A percentile compares a stretch with the other conserved stretches of the same genome.
Conservation (phyloP, 495 filamentous ascomycete species). For the Penicillium mononematosum region DNA sequence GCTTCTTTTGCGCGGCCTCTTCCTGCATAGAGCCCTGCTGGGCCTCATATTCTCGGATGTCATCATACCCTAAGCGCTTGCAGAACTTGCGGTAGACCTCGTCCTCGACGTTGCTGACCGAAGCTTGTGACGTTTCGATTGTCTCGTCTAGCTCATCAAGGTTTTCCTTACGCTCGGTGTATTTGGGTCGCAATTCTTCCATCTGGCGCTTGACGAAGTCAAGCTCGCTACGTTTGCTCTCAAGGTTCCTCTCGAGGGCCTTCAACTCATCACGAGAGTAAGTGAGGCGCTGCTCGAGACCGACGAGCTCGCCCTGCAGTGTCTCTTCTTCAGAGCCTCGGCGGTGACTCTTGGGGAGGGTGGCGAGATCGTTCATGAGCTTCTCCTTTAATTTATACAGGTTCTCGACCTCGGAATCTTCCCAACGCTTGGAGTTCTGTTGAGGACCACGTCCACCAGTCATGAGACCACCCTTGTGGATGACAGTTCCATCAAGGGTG, state of each 20-base stretch:
- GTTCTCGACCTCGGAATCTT: conserved; percentile 83
- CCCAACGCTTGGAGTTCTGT: conserved; percentile 77
- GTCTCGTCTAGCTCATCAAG: conserved; percentile 64
- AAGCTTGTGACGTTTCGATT: conserved; percentile 67
- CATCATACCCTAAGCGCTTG: conserved; percentile 76
- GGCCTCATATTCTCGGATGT: conserved; percentile 89
- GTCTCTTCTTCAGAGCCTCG: conserved; percentile 73
- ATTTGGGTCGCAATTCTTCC: conserved; percentile 73
- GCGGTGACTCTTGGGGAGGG: conserved; percentile 72
- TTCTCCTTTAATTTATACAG: conserved; percentile 70
- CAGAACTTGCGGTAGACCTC: conserved; percentile 87
- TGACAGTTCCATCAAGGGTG: conserved; percentile 85
- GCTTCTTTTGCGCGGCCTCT: conserved; percentile 80
- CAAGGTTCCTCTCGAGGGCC: conserved; percentile 79
- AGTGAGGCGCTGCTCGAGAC: conserved; percentile 73
- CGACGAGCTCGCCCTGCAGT: conserved; percentile 74
- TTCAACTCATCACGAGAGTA: conserved; percentile 73
- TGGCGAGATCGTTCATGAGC: conserved; percentile 66
- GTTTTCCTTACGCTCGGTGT: conserved; percentile 63
- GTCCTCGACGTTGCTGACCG: conserved; percentile 84
- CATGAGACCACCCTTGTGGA: conserved; percentile 97
- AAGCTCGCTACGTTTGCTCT: conserved; percentile 81
- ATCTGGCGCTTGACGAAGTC: conserved; percentile 68
- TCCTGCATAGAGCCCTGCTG: conserved; percentile 90
- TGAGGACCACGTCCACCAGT: conserved; percentile 84